phyloP scores from a whole-genome alignment of 169 alveolate genomes.

The Plasmodium reichenowi region DNA sequence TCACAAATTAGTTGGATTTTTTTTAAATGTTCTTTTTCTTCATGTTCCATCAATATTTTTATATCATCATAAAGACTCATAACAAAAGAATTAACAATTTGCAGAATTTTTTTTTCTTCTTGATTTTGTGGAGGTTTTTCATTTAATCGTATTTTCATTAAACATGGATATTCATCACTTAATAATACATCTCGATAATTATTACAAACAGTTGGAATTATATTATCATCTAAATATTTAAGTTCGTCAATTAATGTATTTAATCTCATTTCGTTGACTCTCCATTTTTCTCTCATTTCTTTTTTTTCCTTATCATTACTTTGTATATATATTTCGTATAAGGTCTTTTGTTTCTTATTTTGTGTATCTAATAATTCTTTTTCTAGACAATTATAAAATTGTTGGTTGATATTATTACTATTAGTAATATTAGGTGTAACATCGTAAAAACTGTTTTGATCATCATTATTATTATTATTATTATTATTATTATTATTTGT shows the following conservation, averaged over 20 bases:
- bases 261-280: slow-evolving; percentile 62
- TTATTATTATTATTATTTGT: no score
- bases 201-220: slow-evolving; percentile 58
- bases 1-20: slow-evolving; percentile 79
- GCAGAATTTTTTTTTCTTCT: slow-evolving; percentile 64
- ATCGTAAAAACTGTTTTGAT: neutral
- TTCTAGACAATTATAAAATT: slow-evolving; percentile 42
- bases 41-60: slow-evolving; percentile 72
- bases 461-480: neutral
- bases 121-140: slow-evolving; percentile 38
- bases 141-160: slow-evolving; percentile 39
- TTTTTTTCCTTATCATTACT: slow-evolving; percentile 35
- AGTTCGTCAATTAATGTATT: slow-evolving; percentile 45
- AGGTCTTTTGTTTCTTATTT: slow-evolving; percentile 9
- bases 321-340: slow-evolving; percentile 19
- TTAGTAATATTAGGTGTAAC: neutral
- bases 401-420: slow-evolving; percentile 13
- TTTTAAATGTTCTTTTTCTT: slow-evolving; percentile 78
- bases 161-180: slow-evolving; percentile 69
- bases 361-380: slow-evolving; percentile 21
- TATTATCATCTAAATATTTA: slow-evolving; percentile 50
- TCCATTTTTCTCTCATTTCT: slow-evolving; percentile 75
- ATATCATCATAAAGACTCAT: slow-evolving; percentile 80
- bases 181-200: slow-evolving; percentile 70
- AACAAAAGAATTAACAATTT: slow-evolving; percentile 73